These are phyloP conservation scores for Elongisporangium anandrum DNA, from an alignment of 352 stramenopile species.

Conservation along the genomic window DNA sequence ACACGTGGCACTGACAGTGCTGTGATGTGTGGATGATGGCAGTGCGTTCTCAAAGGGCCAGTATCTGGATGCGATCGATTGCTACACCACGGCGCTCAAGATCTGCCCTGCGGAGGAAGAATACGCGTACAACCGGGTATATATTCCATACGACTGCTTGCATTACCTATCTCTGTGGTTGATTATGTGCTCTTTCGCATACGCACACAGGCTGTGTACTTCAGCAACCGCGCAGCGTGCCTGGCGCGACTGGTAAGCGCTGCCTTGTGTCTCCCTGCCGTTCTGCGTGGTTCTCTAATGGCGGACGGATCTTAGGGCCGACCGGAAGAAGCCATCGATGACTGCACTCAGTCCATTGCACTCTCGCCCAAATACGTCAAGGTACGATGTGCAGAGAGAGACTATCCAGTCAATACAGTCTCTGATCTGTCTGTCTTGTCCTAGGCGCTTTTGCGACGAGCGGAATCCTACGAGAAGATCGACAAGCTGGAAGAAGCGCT, in stretches of 20 bases:
- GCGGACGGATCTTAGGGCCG: constrained; percentile 21
- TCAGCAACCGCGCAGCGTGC: constrained; percentile 82
- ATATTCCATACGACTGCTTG: neutral
- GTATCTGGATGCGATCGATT: constrained; percentile 78
- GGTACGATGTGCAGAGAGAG: constrained; percentile 16
- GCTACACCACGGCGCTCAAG: constrained; percentile 81
- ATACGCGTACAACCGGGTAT: constrained; percentile 75
- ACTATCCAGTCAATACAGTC: constrained; percentile 3
- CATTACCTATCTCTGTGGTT: neutral
- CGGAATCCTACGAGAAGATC: constrained; percentile 89
- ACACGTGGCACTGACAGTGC: neutral
- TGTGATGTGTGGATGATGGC: constrained; percentile 2
- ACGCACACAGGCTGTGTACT: constrained; percentile 66
- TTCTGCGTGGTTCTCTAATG: neutral
- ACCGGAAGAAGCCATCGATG: constrained; percentile 89
- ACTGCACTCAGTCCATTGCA: constrained; percentile 93
- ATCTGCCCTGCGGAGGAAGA: constrained; percentile 70
- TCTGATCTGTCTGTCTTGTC: neutral
- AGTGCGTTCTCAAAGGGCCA: constrained; percentile 69
- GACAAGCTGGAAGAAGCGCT: constrained; percentile 94
- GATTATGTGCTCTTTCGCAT: neutral
- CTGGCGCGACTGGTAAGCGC: constrained; percentile 46
- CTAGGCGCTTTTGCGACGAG: constrained; percentile 87
- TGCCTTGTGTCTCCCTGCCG: neutral
- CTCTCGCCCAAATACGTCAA: constrained; percentile 97